Evolutionary conservation across 148 eudicot species (phyloP), one percentile per base, ranked within the genome.

Genomic region (Dysphania ambrosioides): DNA sequence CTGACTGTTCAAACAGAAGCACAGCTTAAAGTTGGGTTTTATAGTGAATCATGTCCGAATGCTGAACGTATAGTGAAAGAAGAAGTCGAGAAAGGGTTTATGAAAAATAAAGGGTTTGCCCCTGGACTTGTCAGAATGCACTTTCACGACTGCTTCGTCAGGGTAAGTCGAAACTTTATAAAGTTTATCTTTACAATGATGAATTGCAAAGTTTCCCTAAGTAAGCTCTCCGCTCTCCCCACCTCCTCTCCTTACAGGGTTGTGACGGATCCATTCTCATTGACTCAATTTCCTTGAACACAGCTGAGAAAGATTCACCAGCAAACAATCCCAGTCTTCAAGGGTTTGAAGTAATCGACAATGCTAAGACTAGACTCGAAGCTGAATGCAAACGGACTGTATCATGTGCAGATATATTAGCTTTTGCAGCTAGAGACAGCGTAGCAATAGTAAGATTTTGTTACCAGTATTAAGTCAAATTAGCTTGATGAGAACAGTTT

Each of bases 191-290:
- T 47, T 16, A 16, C 16, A 13, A 13, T 6, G 21, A 47, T 47
- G 4, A 47, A 47, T 11, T 15, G 21, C 12, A 18, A 30, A 30
- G 23, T 35, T 64, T 32, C 9, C 23, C 11, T 56, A 56, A 26
- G 11, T 4, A 36, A 0, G 7, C 1, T 8, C 40, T 8, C 40
- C 40, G 7, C 61, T 0, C 19, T 58, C 13, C 30, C 13, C 12
- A 23, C 32, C 19, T 27, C 19, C 32, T 23, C 27, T 8, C 24
- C 19, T 74, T 56, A 9, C 65, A 87, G 96, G 96, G 96, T 34
- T 93, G 97, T 74, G 97, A 93, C 83, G 97, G 78, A 18, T 93
- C 97, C 0, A 87, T 93, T 68, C 90, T 93, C 30, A 85, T 93
- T 38, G 89, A 93, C 71, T 87, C 97, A 0, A 90, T 90, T 23